Base-by-base conservation (phyloP, 345 rosid species). In the Cardamine occulta region DNA sequence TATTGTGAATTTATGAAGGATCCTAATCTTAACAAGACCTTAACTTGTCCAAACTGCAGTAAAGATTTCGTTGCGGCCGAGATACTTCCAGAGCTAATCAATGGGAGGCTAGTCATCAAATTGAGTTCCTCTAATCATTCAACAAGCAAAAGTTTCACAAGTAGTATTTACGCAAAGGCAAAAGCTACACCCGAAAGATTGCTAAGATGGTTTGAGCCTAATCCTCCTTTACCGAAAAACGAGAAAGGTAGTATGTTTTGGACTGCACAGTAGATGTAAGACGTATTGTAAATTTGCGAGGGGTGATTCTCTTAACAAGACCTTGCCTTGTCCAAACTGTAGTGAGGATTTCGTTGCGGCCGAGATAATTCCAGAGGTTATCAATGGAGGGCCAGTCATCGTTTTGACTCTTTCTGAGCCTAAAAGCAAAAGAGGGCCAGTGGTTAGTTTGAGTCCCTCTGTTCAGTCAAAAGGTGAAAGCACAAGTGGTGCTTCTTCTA, bases 261-360 rank as follows among this genome's bases (percentile, higher is more conserved):
- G 98, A 88, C 95, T 82, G 39, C 90, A 97, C 77, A 85, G 75
- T 39, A 70, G 71, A 44, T 91, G 97, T 84, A 88, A 76, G 83
- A 85, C 86, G 13, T 88, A 83, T 51, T 88, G 78, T 58, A 86
- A 87, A 39, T 86, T 85, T 74, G 76, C 80, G 74, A 87, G 85
- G 78, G 47, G 82, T 53, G 7, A 0, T 23, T 88, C 86, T 75
- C 82, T 88, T 55, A 90, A 90, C 76, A 87, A 77, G 58, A 83
- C 82, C 47, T 86, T 88, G 60, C 74, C 79, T 24, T 92, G 96
- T 77, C 91, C 92, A 3, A 84, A 81, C 52, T 92, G 97, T 69
- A 70, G 59, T 32, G 67, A 83, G 81, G 84, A 87, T 29, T 90
- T 88, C 72, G 57, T 77, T 63, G 97, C 96, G 28, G 52, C 78